phyloP scores from a whole-genome alignment of 2,329 filamentous ascomycete genomes.

The Dissoconium aciculare region DNA sequence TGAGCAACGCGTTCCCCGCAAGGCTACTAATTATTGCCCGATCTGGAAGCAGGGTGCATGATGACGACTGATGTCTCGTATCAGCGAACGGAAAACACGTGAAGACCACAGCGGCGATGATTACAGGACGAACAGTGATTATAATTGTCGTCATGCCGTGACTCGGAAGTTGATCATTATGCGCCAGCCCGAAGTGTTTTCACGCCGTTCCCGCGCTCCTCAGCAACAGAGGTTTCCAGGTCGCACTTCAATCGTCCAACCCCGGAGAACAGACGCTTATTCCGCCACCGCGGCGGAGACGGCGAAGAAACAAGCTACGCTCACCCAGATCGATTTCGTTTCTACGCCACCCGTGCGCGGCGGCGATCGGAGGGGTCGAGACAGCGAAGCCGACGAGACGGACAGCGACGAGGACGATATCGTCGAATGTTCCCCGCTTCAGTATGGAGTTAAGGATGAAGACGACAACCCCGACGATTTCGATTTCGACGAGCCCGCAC shows the following conservation, averaged over 20 bases:
- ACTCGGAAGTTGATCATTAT: neutral
- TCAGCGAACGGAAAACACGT: too few species aligned
- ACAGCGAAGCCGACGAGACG: conserved; percentile 5
- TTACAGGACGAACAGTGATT: neutral
- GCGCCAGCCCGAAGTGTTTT: neutral
- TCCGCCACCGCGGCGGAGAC: too few species aligned
- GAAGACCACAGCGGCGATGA: too few species aligned
- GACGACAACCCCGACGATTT: conserved; percentile 3
- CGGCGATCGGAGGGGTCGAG: conserved; percentile 1
- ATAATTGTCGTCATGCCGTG: neutral
- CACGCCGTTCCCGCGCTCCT: neutral
- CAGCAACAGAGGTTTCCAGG: neutral
- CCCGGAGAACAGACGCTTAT: neutral
- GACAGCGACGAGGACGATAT: conserved; percentile 3
- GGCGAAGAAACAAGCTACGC: conserved; percentile 9
- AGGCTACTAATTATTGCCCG: too few species aligned
- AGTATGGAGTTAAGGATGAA: conserved; percentile 1
- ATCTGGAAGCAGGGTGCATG: too few species aligned
- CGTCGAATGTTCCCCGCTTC: neutral
- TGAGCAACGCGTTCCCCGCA: too few species aligned
- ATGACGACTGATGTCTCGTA: too few species aligned
- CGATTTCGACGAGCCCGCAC: conserved; percentile 1
- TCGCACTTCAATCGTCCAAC: neutral
- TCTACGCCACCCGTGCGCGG: conserved; percentile 2
- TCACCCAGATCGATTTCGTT: conserved; percentile 13